phyloP scores from a whole-genome alignment of 1,284 basidiomycete genomes.

The Thecaphora thlaspeos region DNA sequence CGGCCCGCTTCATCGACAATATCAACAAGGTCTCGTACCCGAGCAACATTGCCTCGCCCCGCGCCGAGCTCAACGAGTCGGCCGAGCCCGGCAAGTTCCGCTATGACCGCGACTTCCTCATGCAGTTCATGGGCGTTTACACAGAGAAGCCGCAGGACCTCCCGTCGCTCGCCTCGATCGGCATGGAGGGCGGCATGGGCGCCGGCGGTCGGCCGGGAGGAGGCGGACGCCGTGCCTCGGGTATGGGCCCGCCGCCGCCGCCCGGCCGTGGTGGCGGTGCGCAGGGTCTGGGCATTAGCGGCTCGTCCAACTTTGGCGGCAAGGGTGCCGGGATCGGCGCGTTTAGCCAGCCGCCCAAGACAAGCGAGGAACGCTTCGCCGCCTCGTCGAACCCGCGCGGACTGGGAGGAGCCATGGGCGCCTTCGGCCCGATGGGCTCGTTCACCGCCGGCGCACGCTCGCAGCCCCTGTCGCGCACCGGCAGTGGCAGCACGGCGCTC shows the following conservation, averaged over 20 bases:
- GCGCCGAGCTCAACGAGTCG: slow-evolving; percentile 78
- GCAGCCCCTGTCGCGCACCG: slow-evolving; percentile 52
- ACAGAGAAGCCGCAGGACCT: slow-evolving; percentile 89
- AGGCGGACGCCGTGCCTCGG: slow-evolving; percentile 38
- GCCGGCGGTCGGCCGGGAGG: slow-evolving; percentile 31
- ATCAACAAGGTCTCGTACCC: slow-evolving; percentile 79
- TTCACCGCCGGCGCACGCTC: slow-evolving; percentile 51
- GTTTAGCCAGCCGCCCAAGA: slow-evolving; percentile 47
- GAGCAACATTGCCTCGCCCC: slow-evolving; percentile 77
- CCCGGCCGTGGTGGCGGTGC: slow-evolving; percentile 39
- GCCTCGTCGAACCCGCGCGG: slow-evolving; percentile 35
- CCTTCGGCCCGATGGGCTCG: slow-evolving; percentile 52
- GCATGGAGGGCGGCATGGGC: slow-evolving; percentile 61
- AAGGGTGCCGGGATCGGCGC: slow-evolving; percentile 44
- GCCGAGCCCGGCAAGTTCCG: slow-evolving; percentile 85
- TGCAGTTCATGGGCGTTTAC: slow-evolving; percentile 95
- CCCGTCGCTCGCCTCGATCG: slow-evolving; percentile 85
- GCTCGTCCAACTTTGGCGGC: slow-evolving; percentile 45
- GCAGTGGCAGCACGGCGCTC: slow-evolving; percentile 52
- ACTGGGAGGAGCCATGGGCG: slow-evolving; percentile 36
- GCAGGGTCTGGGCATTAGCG: slow-evolving; percentile 47
- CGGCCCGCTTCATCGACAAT: slow-evolving; percentile 69
- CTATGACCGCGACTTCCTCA: slow-evolving; percentile 94
- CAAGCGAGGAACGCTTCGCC: slow-evolving; percentile 57
- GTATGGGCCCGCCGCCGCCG: slow-evolving; percentile 47